These are phyloP conservation scores for Exophiala mesophila DNA, from an alignment of 2,329 filamentous ascomycete genomes.

Conservation along the genomic window DNA sequence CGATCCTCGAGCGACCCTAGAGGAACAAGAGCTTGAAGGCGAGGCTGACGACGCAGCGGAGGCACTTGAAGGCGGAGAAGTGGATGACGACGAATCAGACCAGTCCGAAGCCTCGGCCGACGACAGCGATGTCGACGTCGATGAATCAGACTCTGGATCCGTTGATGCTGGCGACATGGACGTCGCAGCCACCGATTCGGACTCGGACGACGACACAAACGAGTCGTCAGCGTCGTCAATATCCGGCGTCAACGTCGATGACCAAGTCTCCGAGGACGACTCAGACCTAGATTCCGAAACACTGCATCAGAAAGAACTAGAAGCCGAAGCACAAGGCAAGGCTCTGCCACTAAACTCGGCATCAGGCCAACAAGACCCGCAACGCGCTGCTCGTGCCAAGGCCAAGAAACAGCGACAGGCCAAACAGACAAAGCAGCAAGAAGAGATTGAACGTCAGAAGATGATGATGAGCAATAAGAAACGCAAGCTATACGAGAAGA, in stretches of 20 bases:
- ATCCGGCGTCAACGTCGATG: conserved; percentile 43
- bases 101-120: conserved; percentile 40
- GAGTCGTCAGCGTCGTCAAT: background rate
- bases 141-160: conserved; percentile 41
- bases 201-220: background rate
- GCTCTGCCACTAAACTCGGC: conserved; percentile 31
- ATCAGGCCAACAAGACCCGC: conserved; percentile 46
- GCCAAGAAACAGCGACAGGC: conserved; percentile 64
- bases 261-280: conserved; percentile 43
- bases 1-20: conserved; percentile 79
- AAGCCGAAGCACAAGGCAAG: conserved; percentile 78
- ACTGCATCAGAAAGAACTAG: conserved; percentile 81
- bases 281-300: conserved; percentile 57
- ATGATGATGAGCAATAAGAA: conserved; percentile 99
- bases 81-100: conserved; percentile 29
- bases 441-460: conserved; percentile 88
- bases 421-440: conserved; percentile 62
- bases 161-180: conserved; percentile 46
- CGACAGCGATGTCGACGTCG: conserved; percentile 31
- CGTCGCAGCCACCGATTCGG: conserved; percentile 33
- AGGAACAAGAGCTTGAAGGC: conserved; percentile 80
- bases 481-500: conserved; percentile 94
- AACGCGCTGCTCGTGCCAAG: conserved; percentile 61
- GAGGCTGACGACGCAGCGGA: conserved; percentile 64
- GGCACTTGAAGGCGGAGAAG: conserved; percentile 39